Evolutionary conservation across 2,329 filamentous ascomycete species (phyloP), one percentile per base, ranked within the genome.

Genomic region (Microascus cirrosus): DNA sequence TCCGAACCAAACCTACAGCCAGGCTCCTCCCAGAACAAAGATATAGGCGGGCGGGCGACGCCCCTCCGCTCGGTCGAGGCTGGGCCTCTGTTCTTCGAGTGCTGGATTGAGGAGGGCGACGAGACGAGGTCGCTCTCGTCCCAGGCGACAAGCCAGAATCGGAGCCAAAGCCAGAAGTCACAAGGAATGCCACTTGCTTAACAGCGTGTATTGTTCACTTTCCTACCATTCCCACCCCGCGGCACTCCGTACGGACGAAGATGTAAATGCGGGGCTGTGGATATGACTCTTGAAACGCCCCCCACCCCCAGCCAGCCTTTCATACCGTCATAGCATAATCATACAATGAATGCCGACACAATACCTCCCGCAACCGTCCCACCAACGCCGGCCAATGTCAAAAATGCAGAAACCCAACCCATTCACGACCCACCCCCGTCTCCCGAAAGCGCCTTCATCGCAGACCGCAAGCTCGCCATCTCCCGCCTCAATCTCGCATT

Each of bases 401-500:
- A 53, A 53, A 51, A 51, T 8, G 36, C 12, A 42, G 20, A 50
- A 50, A 22, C 45, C n/a, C 45, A 50, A 20, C 34, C 39, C 55
- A 28, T 42, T 42, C 24, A 51, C 15, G 25, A 22, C 42, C 32
- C 18, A 32, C 42, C 22, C 13, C 55, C 36, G 12, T 50, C 36
- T 42, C 45, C 45, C n/a, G 56, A 54, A 15, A 54, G 34, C 15
- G 73, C 74, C 69, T 77, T 81, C 59, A 83, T 65, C 62, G 80
- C 66, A 54, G 82, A 76, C 65, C 82, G 76, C 64, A 88, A 73
- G 56, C 89, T 90, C 36, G 87, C 82, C 66, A 92, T 85, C 74
- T 96, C 91, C 64, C 91, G 80, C 75, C 87, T 91, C 65, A 96
- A 71, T 61, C 89, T 78, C 58, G 86, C 82, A 68, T 95, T 96